Evolutionary conservation across 495 filamentous ascomycete species (phyloP), one percentile per base, ranked within the genome.

Genomic region (Penicillium samsonianum): DNA sequence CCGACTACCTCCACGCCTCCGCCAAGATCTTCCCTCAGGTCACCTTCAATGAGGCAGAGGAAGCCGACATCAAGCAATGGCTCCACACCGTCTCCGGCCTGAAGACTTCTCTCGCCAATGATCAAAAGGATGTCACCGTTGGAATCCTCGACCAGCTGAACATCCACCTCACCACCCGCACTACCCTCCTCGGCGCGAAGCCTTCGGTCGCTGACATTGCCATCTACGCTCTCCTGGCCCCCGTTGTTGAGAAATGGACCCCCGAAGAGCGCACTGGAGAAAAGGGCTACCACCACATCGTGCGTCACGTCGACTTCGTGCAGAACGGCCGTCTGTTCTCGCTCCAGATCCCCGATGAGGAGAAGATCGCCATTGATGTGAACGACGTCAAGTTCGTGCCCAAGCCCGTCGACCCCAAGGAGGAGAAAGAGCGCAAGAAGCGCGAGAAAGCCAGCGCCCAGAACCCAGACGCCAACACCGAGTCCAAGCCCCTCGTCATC

Each of bases 271-370:
- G 89, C 63, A 96, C 94, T 6, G 94, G 94, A 33, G 84, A 96
- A 78, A 80, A 91, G 45, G 94, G 94, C 53, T 89, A 86, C 68
- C 91, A 94, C 64, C 85, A 98, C 71, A 89, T 97, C 63, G 90
- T 98, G 33, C 91, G 94, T 33, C 89, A 87, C 65, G 73, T 96
- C 61, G 94, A 97, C 72, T 96, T 96, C 68, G 88, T 98, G 55
- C 94, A 98, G 78, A 96, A 95, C 75, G 84, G 88, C 47, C 81
- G 84, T 1, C 57, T 92, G 45, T 95, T 96, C 64, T 83, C 83
- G 7, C 79, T 96, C 55, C 81, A 80, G 56, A 75, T 96, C 50
- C 74, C 78, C 48, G 85, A 88, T 43, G 80, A 78, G 55, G 88
- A 96, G 69, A 97, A 94, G 78, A 77, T 98, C 62, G 73, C 73